phyloP scores from a whole-genome alignment of 768 basidiomycete genomes.

The Coprinopsis sp. region DNA sequence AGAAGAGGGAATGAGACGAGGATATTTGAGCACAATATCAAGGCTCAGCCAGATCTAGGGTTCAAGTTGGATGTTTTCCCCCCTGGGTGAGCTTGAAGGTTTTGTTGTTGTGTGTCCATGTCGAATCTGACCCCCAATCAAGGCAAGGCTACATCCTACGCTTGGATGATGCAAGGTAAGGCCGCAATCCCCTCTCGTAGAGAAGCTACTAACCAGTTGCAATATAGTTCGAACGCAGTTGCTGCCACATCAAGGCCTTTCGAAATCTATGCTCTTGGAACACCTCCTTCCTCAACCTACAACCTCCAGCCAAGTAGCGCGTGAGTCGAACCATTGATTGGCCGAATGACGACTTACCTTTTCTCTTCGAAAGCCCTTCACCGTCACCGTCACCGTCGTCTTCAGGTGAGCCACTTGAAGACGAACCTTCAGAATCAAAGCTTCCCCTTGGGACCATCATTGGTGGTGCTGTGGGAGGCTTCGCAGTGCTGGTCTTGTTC shows the following conservation, averaged over 20 bases:
- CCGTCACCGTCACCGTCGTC: background rate
- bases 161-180: background rate
- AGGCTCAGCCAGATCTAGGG: background rate
- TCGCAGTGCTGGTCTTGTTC: background rate
- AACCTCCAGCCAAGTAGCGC: too few relatives aligned
- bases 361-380: background rate
- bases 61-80: background rate
- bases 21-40: background rate
- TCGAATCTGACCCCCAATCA: too few relatives aligned
- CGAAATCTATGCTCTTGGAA: background rate
- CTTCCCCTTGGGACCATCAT: background rate
- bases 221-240: background rate
- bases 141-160: slow-evolving; percentile 1
- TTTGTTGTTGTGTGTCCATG: too few relatives aligned
- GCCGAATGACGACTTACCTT: background rate
- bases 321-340: too few relatives aligned
- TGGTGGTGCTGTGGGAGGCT: background rate
- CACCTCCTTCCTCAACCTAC: background rate
- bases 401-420: background rate
- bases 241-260: background rate
- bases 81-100: slow-evolving; percentile 1
- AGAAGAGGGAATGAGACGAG: background rate
- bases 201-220: too few relatives aligned
- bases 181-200: background rate
- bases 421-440: background rate